Evolutionary conservation across 352 stramenopile species (phyloP).

Genomic region (Phytophthora multivora): DNA sequence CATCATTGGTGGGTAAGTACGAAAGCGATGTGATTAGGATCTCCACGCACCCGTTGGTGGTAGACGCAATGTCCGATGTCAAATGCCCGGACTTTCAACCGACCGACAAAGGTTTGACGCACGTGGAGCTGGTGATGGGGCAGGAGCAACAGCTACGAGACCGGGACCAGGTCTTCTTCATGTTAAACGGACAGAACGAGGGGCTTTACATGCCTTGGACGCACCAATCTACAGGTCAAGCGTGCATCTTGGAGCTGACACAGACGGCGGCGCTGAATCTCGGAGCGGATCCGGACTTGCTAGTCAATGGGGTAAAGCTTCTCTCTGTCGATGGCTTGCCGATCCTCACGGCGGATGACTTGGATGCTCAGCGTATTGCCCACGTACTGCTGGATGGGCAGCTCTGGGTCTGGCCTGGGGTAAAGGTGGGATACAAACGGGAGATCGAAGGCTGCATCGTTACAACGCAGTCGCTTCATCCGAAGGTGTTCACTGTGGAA

Average conservation of each 20-base stretch:
- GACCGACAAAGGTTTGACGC: constrained; percentile 29
- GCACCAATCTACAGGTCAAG: constrained; percentile 16
- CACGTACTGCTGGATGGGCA: constrained; percentile 73
- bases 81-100: constrained; percentile 39
- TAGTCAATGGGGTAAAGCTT: constrained; percentile 63
- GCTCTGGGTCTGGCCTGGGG: constrained; percentile 79
- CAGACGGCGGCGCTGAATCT: constrained; percentile 39
- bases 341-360: constrained; percentile 42
- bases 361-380: constrained; percentile 50
- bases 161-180: constrained; percentile 56
- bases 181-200: constrained; percentile 73
- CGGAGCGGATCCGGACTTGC: constrained; percentile 47
- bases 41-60: constrained; percentile 46
- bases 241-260: constrained; percentile 57
- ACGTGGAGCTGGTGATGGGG: constrained; percentile 45
- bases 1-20: constrained; percentile 54
- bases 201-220: constrained; percentile 52
- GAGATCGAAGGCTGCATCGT: constrained; percentile 55
- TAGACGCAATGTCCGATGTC: background rate
- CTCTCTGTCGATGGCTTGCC: constrained; percentile 57
- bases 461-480: constrained; percentile 63
- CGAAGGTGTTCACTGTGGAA: constrained; percentile 71
- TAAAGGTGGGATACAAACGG: constrained; percentile 68
- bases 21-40: constrained; percentile 59
- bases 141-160: constrained; percentile 35